Base-by-base conservation (phyloP, 164 flowering plant genomes). In the Saururus chinensis region DNA sequence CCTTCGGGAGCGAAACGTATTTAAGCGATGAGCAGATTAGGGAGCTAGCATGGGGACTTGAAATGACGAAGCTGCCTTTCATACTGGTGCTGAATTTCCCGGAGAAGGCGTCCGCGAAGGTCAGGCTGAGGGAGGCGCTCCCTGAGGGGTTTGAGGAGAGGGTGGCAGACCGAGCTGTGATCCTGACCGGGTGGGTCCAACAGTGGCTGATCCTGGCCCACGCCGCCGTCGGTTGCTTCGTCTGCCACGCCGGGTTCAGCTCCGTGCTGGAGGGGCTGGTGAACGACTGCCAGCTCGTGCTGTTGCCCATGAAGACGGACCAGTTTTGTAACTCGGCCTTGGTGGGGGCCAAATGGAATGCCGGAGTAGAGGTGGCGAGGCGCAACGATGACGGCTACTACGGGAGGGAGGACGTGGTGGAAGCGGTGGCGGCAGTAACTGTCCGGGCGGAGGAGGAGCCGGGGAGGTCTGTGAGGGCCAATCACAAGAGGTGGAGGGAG, bases 191-290 rank as follows among this genome's bases (percentile, higher is more conserved):
- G 45, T 70, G 73, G 73, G 61, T 70, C 8, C 68, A 65, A 12
- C 69, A 65, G 53, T 76, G 68, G 42, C 59, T 67, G 35, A 70
- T 80, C 0, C 26, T 82, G 57, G 61, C 40, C 4, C 88, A 82
- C 68, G 70, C 76, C 0, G 66, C 77, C 0, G 73, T 82, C 7
- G 82, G 89, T 16, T 82, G 87, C 60, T 80, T 79, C 51, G 77
- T 84, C 59, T 78, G 75, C 0, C 85, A 84, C 26, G 76, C 84
- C 30, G 89, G 89, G 19, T 70, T 57, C 9, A 76, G 79, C 26
- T 82, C 89, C 0, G 22, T 82, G 30, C 61, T 71, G 58, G 86
- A 84, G 73, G 75, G 74, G 0, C 13, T 81, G 72, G 66, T 72
- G 64, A 76, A 59, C 40, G 75, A 75, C 53, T 73, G 77, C n/a